Base-by-base conservation (phyloP, 208 protist genomes). In the Balamuthia mandrillaris region DNA sequence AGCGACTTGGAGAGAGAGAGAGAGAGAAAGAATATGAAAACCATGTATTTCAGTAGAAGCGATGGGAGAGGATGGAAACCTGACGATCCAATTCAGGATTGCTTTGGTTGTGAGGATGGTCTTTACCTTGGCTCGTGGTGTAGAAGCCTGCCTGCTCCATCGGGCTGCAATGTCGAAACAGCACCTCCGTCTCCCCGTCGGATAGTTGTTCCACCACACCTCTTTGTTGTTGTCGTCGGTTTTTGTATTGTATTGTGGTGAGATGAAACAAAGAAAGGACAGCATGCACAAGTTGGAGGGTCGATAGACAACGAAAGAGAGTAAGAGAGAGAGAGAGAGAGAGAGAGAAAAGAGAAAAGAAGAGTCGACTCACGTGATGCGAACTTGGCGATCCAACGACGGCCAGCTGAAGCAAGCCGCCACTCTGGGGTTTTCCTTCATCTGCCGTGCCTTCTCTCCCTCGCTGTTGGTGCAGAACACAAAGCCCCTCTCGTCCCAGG, bases 401-500 rank as follows among this genome's bases (percentile, higher is more conserved):
- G 35, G 29, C 65, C 65, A 74, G 21, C 65, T 35, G 39, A 74
- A 74, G 18, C 42, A 41, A 12, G 35, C 18, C 24, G 65, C 29
- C 21, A 41, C 65, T 41, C 49, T 74, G 63, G 31, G 31, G 65
- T 74, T 74, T 41, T 74, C 65, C 65, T 74, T 41, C 6, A 74
- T 9, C 39, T 74, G 65, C 12, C 37, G 65, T 4, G 65, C 65
- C 65, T 74, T 74, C 1, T 35, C 39, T 21, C 65, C 65, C n/a
- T 74, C 65, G 65, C 49, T 51, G 24, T 74, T 74, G 65, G 65
- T 51, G n/a, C 65, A 74, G 65, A 74, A 74, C 37, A 74, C 65
- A 41, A 74, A 74, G 10, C 63, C 65, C 7, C 49, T 9, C 12
- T 74, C 65, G 39, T 42, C 35, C 65, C 65, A 74, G 39, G 0